A percentile compares a stretch with the other conserved stretches of the same genome.
Evolutionary conservation across 441 rosid species (phyloP).

Genomic region (Geranium incanum): DNA sequence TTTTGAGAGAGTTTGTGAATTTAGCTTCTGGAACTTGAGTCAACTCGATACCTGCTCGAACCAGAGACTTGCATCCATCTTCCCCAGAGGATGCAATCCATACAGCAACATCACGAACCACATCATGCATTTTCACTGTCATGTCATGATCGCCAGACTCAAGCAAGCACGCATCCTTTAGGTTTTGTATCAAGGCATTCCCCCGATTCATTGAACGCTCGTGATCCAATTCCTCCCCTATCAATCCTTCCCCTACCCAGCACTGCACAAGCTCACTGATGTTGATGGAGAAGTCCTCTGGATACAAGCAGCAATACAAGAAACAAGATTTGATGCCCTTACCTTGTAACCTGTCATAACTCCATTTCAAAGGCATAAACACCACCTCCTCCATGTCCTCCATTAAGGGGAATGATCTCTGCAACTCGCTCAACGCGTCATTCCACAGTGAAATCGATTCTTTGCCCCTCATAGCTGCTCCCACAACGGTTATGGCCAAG

Average conservation of each 20-base stretch:
- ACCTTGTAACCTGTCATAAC: conserved; percentile 26
- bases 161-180: conserved; percentile 33
- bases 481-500: conserved; percentile 30
- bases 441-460: conserved; percentile 24
- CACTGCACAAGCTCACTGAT: conserved; percentile 27
- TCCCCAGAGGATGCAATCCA: conserved; percentile 28
- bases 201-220: conserved; percentile 25
- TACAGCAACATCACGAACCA: conserved; percentile 37
- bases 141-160: conserved; percentile 26
- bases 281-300: conserved; percentile 34
- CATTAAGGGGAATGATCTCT: conserved; percentile 25
- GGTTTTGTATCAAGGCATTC: conserved; percentile 28
- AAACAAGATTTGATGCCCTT: conserved; percentile 29
- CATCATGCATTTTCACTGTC: conserved; percentile 35
- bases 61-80: conserved; percentile 25
- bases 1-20: conserved; percentile 20
- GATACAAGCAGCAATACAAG: conserved; percentile 37
- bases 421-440: conserved; percentile 28
- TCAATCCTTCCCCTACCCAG: conserved; percentile 33
- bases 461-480: conserved; percentile 32
- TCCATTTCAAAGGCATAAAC: conserved; percentile 32
- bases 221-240: conserved; percentile 20
- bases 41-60: conserved; percentile 27
- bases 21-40: conserved; percentile 19
- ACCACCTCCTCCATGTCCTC: conserved; percentile 30